Evolutionary conservation across 176 grass and related monocot species (phyloP), one percentile per base, ranked within the genome.

Genomic region (Otatea glauca): DNA sequence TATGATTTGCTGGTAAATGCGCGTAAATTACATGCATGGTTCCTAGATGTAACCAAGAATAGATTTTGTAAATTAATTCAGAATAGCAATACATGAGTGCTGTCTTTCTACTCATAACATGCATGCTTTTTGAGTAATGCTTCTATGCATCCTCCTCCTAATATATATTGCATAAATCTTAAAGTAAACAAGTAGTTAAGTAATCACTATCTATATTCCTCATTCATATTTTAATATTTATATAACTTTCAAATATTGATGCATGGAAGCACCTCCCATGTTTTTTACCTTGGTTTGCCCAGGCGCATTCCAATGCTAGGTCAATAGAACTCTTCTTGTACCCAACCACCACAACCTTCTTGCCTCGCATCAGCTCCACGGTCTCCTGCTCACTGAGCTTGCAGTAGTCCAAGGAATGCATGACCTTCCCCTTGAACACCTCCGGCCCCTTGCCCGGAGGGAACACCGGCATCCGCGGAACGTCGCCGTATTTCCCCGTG

Each of bases 281-380:
- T 37, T 37, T 37, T 25, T 60, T 88, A 98, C 96, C 93, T 92
- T 96, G 91, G 82, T 99, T 99, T 17, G 96, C 93, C 66, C 96
- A 59, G 0, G 96, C 93, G 60, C 96, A 96, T 77, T 99, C 96
- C 7, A 89, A 69, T 1, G 96, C 93, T 20, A 99, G 93, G 75
- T 99, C 96, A 49, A 99, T 99, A 62, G 88, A 93, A 24, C 93
- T 96, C 84, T 99, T 99, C 93, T 99, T 99, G 93, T 96, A 99
- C 4, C 96, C 96, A 7, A 99, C 79, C 0, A 99, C 76, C 14
- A 96, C 96, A 0, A 89, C 96, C 91, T 99, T 96, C 89, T 96
- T 99, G 50, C 93, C 93, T 65, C 73, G 81, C 96, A 96, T 99
- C 15, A 96, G 85, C 54, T 92, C 47, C 29, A 88, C 92, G 3